phyloP scores from a whole-genome alignment of 371 early-diverging fungal species.

The Actinomucor elegans region DNA sequence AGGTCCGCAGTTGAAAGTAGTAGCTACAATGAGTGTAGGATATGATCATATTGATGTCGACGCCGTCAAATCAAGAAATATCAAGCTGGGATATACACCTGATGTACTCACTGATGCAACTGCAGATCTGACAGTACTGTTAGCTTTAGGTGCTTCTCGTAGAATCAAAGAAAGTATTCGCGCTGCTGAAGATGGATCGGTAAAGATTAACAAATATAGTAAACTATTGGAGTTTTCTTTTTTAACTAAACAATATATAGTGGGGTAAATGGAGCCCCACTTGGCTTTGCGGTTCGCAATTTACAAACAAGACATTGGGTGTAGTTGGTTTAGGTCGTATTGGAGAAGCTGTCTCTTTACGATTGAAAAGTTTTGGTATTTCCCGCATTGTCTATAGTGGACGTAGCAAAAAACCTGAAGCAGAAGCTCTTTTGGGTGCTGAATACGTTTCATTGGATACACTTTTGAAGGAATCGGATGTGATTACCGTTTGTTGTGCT shows the following conservation, averaged over 20 bases:
- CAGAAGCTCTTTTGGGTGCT: conserved; percentile 31
- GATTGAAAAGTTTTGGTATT: conserved; percentile 74
- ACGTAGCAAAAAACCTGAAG: conserved; percentile 40
- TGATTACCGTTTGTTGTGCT: conserved; percentile 75
- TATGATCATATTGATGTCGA: conserved; percentile 79
- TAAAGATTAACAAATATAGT: conserved; percentile 2
- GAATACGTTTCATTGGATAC: conserved; percentile 52
- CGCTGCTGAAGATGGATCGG: conserved; percentile 56
- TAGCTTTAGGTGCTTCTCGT: conserved; percentile 75
- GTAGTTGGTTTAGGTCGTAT: conserved; percentile 87
- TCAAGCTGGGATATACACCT: conserved; percentile 82
- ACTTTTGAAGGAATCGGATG: conserved; percentile 67
- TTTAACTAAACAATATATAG: conserved; percentile 1
- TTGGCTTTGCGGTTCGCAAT: conserved; percentile 75
- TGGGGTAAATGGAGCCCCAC: conserved; percentile 73
- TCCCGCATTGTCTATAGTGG: conserved; percentile 56
- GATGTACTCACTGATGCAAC: conserved; percentile 88
- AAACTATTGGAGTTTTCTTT: background rate
- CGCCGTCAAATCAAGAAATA: conserved; percentile 45
- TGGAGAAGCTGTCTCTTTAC: conserved; percentile 71
- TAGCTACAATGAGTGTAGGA: conserved; percentile 80
- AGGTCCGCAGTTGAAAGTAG: conserved; percentile 58
- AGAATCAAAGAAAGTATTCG: conserved; percentile 62
- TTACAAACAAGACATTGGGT: conserved; percentile 78
- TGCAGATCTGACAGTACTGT: conserved; percentile 76